Percentiles rank a stretch among this genome's conserved stretches.
Evolutionary conservation across 306 rosid genomes (phyloP).

Genomic region (Quillaja saponaria): DNA sequence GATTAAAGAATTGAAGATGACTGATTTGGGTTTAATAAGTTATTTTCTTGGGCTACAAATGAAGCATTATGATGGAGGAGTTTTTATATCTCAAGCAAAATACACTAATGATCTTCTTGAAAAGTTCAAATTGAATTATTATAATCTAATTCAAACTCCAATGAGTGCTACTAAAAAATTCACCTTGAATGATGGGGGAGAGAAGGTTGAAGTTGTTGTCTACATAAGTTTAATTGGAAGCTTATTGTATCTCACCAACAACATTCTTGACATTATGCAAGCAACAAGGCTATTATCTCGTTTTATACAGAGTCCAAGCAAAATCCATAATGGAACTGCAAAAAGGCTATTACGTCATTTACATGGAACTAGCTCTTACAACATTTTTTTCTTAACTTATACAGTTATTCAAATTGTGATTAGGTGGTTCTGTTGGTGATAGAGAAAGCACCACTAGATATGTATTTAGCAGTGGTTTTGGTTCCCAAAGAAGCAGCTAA

Average conservation of each 20-base stretch:
- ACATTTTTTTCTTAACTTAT: too few relatives aligned
- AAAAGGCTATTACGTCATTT: too few relatives aligned
- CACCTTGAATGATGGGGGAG: not conserved
- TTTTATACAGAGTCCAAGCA: too few relatives aligned
- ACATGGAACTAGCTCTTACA: too few relatives aligned
- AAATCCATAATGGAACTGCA: too few relatives aligned
- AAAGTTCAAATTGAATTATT: not conserved
- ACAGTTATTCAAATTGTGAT: too few relatives aligned
- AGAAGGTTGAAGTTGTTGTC: not conserved
- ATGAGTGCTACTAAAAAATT: not conserved
- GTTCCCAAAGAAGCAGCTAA: too few relatives aligned
- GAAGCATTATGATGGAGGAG: not conserved
- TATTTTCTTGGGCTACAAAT: not conserved
- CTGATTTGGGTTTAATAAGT: too few relatives aligned
- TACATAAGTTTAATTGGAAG: not conserved
- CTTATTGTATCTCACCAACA: not conserved
- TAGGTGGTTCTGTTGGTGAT: too few relatives aligned
- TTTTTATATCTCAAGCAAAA: not conserved
- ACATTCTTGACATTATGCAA: not conserved
- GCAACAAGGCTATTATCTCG: not conserved
- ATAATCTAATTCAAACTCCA: not conserved
- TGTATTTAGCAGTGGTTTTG: too few relatives aligned
- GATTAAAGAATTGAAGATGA: too few relatives aligned
- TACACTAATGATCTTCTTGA: not conserved
- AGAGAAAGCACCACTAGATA: too few relatives aligned